These are phyloP conservation scores for Schizonepeta tenuifolia DNA, from an alignment of 257 asterid genomes.

Conservation along the genomic window DNA sequence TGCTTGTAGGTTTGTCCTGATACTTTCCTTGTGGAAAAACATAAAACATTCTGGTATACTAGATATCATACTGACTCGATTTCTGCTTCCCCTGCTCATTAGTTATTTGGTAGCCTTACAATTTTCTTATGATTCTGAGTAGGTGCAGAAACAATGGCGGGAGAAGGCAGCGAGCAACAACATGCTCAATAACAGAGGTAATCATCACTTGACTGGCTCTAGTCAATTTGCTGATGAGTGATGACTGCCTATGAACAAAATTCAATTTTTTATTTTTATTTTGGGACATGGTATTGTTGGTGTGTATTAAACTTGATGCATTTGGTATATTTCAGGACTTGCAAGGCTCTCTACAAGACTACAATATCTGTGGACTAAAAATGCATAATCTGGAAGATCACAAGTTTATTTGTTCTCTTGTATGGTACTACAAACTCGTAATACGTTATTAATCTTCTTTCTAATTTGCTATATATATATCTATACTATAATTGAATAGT, in stretches of 20 bases:
- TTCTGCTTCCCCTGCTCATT: conserved; percentile 1
- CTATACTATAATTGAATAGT: too few relatives aligned
- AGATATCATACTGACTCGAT: conserved; percentile 8
- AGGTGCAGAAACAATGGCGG: conserved; percentile 43
- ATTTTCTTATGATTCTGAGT: neutral
- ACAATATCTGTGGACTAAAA: neutral
- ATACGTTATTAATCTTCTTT: too few relatives aligned
- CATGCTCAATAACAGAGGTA: conserved; percentile 35
- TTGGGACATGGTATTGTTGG: neutral
- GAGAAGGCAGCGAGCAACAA: conserved; percentile 43
- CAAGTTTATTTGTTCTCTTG: neutral
- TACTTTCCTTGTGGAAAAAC: conserved; percentile 1
- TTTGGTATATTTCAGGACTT: neutral
- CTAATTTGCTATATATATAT: too few relatives aligned
- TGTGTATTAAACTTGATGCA: neutral
- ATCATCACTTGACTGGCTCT: conserved; percentile 21
- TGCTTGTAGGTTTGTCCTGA: neutral
- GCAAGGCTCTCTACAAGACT: too few relatives aligned
- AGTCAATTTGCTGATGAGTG: neutral
- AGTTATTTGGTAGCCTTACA: conserved; percentile 8
- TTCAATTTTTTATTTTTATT: too few relatives aligned
- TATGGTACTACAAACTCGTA: neutral
- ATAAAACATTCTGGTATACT: neutral
- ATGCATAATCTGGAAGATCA: neutral
- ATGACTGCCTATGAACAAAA: neutral